Percentiles rank a stretch among this genome's conserved stretches.
Conservation (phyloP, 176 grass and related monocot species). For the Aegilops sharonensis region DNA sequence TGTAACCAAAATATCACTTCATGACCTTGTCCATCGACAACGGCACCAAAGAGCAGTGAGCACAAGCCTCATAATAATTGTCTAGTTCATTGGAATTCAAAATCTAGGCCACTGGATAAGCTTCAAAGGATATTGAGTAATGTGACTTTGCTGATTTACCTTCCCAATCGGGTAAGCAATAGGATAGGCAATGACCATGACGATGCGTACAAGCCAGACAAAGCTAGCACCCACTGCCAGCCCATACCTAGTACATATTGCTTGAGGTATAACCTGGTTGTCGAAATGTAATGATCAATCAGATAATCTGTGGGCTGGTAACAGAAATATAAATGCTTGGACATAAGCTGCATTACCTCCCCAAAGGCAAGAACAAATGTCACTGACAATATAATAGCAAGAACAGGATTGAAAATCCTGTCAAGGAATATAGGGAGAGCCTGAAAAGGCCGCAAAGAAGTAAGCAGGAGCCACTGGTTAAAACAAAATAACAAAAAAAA, state of each 20-base stretch:
- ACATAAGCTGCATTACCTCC: slow-evolving; percentile 57
- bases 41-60: slow-evolving; percentile 20
- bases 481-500: slow-evolving; percentile 8
- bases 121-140: slow-evolving; percentile 15
- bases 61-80: not conserved
- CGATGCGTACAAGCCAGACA: slow-evolving; percentile 89
- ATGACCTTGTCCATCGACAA: slow-evolving; percentile 12
- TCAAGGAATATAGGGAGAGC: slow-evolving; percentile 98
- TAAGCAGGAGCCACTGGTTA: slow-evolving; percentile 10
- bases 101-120: not conserved
- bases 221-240: slow-evolving; percentile 96
- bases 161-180: slow-evolving; percentile 97
- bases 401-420: slow-evolving; percentile 93
- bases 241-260: slow-evolving; percentile 97
- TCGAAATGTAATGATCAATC: slow-evolving; percentile 34
- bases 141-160: slow-evolving; percentile 48
- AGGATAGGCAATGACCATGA: slow-evolving; percentile 90
- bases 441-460: slow-evolving; percentile 40
- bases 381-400: slow-evolving; percentile 93
- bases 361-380: slow-evolving; percentile 98
- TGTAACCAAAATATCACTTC: not conserved
- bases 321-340: not conserved
- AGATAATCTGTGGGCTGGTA: not conserved
- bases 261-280: slow-evolving; percentile 96
- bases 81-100: slow-evolving; percentile 15